Base-by-base conservation (phyloP, 345 rosid species). In the Eucalyptus regnans region DNA sequence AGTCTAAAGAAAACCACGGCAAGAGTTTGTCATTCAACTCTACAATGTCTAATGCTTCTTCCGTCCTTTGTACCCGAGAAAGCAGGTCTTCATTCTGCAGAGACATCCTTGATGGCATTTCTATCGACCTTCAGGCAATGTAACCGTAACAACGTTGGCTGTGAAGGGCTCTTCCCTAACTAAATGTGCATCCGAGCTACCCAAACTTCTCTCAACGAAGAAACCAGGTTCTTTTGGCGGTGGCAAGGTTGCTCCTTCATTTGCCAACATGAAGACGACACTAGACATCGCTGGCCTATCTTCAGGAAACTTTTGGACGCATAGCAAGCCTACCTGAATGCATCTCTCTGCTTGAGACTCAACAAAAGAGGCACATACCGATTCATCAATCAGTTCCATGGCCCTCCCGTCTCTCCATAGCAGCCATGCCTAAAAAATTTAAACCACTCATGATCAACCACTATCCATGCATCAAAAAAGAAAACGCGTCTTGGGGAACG, bases 311-410 rank as follows among this genome's bases (percentile, higher is more conserved):
- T 88, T 90, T 89, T 92, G 91, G 29, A 88, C 91, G 9, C 91
- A 91, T 31, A 91, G 88, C 14, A 92, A 86, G 13, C 90, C 91
- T 71, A 92, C 86, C 60, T 92, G 88, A n/a, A 92, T 87, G 79
- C 90, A 90, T 86, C 92, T 90, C 81, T 43, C 2, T 33, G 76
- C 71, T 31, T 51, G 68, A 49, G 41, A 15, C 16, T 66, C 29
- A 16, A 16, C 22, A 6, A 87, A 51, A 23, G 68, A 76, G 37
- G 71, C 90, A 3, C 79, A 22, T 31, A 58, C 4, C 25, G 68
- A 18, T 50, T 87, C 71, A 88, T 89, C 92, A 50, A 89, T 85
- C 80, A 91, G 81, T 18, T 91, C 86, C 51, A 37, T 5, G 64
- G 50, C 87, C 54, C 85, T 88, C 86, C 87, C 88, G 18, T 87